Evolutionary conservation across 2,329 filamentous ascomycete species (phyloP).

Genomic region (Fusarium coicis): DNA sequence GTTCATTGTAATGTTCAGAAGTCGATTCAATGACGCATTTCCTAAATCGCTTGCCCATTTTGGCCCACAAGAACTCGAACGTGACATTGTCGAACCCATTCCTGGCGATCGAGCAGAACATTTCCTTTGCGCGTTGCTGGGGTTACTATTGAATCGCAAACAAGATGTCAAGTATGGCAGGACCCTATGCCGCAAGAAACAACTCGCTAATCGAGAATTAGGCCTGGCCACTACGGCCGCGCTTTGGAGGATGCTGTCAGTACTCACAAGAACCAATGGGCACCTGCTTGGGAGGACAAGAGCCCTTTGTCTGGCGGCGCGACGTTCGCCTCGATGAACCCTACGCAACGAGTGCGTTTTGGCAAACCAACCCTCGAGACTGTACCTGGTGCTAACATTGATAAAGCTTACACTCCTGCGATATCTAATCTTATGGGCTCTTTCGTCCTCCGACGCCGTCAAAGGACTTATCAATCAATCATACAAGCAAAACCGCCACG

Average conservation of each 20-base stretch:
- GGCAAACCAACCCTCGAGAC: neutral
- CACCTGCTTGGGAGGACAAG: conserved; percentile 80
- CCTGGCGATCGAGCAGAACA: conserved; percentile 89
- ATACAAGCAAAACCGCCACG: conserved; percentile 88
- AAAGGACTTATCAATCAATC: conserved; percentile 84
- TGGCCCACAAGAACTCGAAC: conserved; percentile 94
- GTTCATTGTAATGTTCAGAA: conserved; percentile 99
- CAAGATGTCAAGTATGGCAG: conserved; percentile 95
- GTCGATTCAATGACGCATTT: conserved; percentile 90
- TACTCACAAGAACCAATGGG: conserved; percentile 89
- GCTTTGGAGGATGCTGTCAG: conserved; percentile 93
- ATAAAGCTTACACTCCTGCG: conserved; percentile 82
- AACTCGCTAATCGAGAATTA: conserved; percentile 53
- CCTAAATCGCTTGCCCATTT: conserved; percentile 88
- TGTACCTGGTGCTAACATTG: conserved; percentile 8
- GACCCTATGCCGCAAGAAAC: neutral
- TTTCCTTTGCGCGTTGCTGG: conserved; percentile 88
- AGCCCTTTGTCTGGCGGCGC: conserved; percentile 85
- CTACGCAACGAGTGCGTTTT: conserved; percentile 78
- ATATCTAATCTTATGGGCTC: conserved; percentile 86
- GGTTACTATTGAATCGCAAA: conserved; percentile 93
- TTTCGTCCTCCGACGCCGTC: conserved; percentile 87
- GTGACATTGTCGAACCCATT: conserved; percentile 79
- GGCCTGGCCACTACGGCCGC: conserved; percentile 90
- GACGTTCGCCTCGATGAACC: conserved; percentile 84